Evolutionary conservation across 306 rosid species (phyloP).

Genomic region (Coriaria nepalensis): DNA sequence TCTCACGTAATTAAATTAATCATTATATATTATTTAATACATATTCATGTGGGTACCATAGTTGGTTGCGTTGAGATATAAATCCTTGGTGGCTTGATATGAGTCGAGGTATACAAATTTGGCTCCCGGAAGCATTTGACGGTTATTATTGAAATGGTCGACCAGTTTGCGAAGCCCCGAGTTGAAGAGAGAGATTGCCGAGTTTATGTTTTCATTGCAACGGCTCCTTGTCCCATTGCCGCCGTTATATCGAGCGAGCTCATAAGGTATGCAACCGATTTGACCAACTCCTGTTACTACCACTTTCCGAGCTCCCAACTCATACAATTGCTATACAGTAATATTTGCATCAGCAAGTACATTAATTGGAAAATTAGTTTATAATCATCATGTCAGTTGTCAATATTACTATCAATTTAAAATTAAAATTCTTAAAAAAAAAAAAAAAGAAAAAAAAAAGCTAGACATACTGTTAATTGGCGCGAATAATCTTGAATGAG

Average conservation of each 20-base stretch:
- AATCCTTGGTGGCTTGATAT: constrained; percentile 44
- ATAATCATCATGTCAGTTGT: too few relatives aligned
- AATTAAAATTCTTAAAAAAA: too few relatives aligned
- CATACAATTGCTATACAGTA: constrained; percentile 45
- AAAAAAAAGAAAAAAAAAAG: background rate
- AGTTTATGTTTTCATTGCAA: constrained; percentile 74
- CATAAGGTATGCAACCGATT: constrained; percentile 85
- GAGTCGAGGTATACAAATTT: constrained; percentile 70
- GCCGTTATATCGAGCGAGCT: constrained; percentile 53
- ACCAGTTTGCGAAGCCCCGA: constrained; percentile 49
- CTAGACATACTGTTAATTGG: constrained; percentile 38
- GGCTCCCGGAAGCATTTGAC: constrained; percentile 59
- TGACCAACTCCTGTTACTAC: constrained; percentile 65
- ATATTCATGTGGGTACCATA: constrained; percentile 50
- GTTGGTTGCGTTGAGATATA: constrained; percentile 31
- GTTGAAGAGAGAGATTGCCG: constrained; percentile 54
- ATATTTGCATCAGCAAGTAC: background rate
- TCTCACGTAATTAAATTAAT: too few relatives aligned
- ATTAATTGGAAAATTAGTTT: too few relatives aligned
- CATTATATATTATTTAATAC: too few relatives aligned
- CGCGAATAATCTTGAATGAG: constrained; percentile 63
- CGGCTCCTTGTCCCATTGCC: constrained; percentile 39
- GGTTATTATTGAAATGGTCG: constrained; percentile 48
- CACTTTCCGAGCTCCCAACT: constrained; percentile 81
- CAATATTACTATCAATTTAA: too few relatives aligned